phyloP scores from a whole-genome alignment of 2,329 filamentous ascomycete species.

The Talaromyces funiculosus region DNA sequence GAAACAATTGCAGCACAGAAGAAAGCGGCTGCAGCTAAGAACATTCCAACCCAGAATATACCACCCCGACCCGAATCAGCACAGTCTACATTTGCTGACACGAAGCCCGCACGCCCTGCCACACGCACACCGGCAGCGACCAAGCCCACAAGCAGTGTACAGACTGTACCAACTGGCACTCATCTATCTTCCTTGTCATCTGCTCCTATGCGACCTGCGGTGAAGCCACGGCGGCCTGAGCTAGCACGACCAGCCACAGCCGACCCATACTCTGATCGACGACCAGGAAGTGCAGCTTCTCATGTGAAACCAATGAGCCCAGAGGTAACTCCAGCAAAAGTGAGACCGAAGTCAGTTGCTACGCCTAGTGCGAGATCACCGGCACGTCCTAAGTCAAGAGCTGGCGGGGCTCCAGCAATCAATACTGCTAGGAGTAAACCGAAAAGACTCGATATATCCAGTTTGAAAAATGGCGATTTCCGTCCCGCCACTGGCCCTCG shows the following conservation, averaged over 20 bases:
- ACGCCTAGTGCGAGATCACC: constrained; percentile 29
- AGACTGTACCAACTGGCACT: constrained; percentile 33
- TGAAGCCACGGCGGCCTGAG: constrained; percentile 34
- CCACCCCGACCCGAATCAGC: constrained; percentile 54
- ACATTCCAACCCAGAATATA: constrained; percentile 37
- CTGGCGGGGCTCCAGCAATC: constrained; percentile 25
- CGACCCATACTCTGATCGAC: constrained; percentile 28
- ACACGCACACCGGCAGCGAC: constrained; percentile 27
- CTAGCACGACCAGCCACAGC: constrained; percentile 31
- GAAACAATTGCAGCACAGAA: constrained; percentile 83
- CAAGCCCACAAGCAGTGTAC: constrained; percentile 21
- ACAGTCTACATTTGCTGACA: constrained; percentile 47
- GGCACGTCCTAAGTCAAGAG: constrained; percentile 29
- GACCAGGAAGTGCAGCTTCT: constrained; percentile 52
- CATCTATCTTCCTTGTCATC: constrained; percentile 48
- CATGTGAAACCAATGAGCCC: constrained; percentile 26
- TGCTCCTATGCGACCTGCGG: constrained; percentile 51
- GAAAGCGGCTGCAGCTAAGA: constrained; percentile 43
- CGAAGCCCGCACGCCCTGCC: constrained; percentile 35
- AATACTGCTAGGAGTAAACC: constrained; percentile 27
- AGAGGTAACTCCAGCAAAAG: constrained; percentile 19
- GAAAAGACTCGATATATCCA: constrained; percentile 29
- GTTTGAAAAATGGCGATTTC: constrained; percentile 24
- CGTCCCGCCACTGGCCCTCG: constrained; percentile 15
- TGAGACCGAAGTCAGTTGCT: constrained; percentile 22